These are phyloP conservation scores for Citrus glauca DNA, from an alignment of 345 rosid species.

Conservation along the genomic window DNA sequence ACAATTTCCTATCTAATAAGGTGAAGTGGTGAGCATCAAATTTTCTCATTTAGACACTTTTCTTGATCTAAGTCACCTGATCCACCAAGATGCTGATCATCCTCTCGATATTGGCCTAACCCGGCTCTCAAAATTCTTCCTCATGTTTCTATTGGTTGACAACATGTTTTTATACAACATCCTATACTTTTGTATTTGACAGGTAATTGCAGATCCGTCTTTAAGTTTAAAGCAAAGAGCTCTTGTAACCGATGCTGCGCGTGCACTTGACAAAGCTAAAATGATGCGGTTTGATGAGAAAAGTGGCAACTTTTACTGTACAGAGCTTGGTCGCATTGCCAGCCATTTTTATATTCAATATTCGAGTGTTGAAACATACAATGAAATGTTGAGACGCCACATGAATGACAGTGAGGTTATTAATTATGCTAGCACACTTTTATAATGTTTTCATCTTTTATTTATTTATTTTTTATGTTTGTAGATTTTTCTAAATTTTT, in stretches of 20 bases:
- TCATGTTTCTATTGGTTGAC: neutral
- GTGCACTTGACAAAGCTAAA: constrained; percentile 94
- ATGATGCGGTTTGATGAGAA: constrained; percentile 99
- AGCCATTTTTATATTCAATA: constrained; percentile 98
- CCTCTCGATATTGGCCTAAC: neutral
- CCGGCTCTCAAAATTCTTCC: constrained; percentile 6
- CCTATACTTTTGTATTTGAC: constrained; percentile 21
- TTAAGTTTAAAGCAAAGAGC: constrained; percentile 80
- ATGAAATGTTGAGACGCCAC: constrained; percentile 85
- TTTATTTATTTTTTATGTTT: constrained; percentile 15
- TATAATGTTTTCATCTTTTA: constrained; percentile 6
- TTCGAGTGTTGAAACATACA: constrained; percentile 97
- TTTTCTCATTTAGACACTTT: neutral
- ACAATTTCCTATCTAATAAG: neutral
- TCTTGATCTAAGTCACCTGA: constrained; percentile 1
- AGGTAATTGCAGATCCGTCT: constrained; percentile 93
- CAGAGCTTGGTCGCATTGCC: constrained; percentile 98
- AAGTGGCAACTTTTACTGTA: constrained; percentile 96
- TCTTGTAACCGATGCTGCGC: constrained; percentile 92
- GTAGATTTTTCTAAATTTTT: neutral
- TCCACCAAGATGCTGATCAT: neutral
- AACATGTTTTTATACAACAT: neutral
- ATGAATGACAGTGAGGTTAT: constrained; percentile 95
- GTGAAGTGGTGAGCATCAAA: neutral
- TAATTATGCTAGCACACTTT: constrained; percentile 2